These are phyloP conservation scores for Lipomyces starkeyi DNA, from an alignment of 805 yeast genomes.

Conservation along the genomic window DNA sequence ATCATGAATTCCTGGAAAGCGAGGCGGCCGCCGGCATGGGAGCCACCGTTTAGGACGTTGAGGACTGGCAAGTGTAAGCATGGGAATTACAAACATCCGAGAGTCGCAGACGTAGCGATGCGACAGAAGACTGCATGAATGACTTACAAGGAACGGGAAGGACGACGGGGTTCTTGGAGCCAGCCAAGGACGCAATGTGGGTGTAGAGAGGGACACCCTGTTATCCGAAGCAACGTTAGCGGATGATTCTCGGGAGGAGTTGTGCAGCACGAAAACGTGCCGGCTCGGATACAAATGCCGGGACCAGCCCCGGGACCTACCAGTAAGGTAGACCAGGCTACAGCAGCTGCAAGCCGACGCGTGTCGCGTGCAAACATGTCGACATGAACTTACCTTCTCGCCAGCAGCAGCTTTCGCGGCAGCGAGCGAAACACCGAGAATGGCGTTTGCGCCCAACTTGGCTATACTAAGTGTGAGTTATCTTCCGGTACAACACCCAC, in stretches of 20 bases:
- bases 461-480: constrained; percentile 20
- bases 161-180: constrained; percentile 81
- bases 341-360: constrained; percentile 5
- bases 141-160: constrained; percentile 82
- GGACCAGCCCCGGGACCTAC: background rate
- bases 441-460: constrained; percentile 98
- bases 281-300: background rate
- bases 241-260: background rate
- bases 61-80: constrained; percentile 60
- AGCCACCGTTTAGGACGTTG: constrained; percentile 99
- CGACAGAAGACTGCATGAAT: background rate
- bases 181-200: constrained; percentile 83
- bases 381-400: constrained; percentile 55
- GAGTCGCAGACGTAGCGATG: background rate
- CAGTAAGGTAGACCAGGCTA: background rate
- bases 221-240: constrained; percentile 16
- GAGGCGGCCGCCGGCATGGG: constrained; percentile 99
- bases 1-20: constrained; percentile 99
- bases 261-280: constrained; percentile 17
- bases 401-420: constrained; percentile 99
- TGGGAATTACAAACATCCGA: background rate
- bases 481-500: constrained; percentile 17
- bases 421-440: constrained; percentile 96
- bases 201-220: constrained; percentile 85
- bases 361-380: background rate